A percentile compares a stretch with the other conserved stretches of the same genome.
Evolutionary conservation across 306 rosid genomes (phyloP).

Genomic region (Lathyrus tuberosus): DNA sequence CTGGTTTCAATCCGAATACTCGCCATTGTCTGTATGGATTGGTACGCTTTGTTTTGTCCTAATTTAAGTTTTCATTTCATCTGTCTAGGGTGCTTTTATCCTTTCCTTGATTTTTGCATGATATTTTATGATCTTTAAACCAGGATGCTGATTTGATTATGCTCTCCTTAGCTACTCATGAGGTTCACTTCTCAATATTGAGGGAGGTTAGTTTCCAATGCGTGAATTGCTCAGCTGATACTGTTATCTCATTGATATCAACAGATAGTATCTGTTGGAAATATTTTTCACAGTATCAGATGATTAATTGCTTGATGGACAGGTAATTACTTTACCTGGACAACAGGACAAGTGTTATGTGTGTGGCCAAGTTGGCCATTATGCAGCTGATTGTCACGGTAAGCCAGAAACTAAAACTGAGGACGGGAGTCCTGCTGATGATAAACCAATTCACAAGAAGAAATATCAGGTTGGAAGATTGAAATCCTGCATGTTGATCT

Average conservation of each 20-base stretch:
- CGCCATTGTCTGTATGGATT: conserved; percentile 90
- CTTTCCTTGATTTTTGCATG: conserved; percentile 14
- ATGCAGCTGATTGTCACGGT: conserved; percentile 91
- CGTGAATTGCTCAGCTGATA: conserved; percentile 24
- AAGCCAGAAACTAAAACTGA: conserved; percentile 53
- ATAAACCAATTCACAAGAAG: conserved; percentile 74
- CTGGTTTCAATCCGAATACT: conserved; percentile 87
- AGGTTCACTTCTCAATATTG: conserved; percentile 87
- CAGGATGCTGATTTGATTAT: conserved; percentile 96
- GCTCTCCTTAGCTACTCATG: conserved; percentile 88
- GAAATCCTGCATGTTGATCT: conserved; percentile 28
- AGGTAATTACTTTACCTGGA: conserved; percentile 81
- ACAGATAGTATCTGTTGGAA: conserved; percentile 21
- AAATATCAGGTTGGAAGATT: conserved; percentile 80
- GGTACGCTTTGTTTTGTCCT: conserved; percentile 59
- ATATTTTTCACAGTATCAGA: conserved; percentile 13
- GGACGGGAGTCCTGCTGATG: conserved; percentile 57
- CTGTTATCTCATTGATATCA: conserved; percentile 33
- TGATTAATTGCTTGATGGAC: conserved; percentile 38
- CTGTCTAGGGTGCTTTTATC: conserved; percentile 7
- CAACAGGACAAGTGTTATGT: conserved; percentile 77
- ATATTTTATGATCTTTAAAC: conserved; percentile 24
- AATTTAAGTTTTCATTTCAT: conserved; percentile 29
- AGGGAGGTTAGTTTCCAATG: conserved; percentile 75
- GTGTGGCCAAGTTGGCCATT: conserved; percentile 90